phyloP scores from a whole-genome alignment of 164 flowering plant genomes.

The Stephania japonica region DNA sequence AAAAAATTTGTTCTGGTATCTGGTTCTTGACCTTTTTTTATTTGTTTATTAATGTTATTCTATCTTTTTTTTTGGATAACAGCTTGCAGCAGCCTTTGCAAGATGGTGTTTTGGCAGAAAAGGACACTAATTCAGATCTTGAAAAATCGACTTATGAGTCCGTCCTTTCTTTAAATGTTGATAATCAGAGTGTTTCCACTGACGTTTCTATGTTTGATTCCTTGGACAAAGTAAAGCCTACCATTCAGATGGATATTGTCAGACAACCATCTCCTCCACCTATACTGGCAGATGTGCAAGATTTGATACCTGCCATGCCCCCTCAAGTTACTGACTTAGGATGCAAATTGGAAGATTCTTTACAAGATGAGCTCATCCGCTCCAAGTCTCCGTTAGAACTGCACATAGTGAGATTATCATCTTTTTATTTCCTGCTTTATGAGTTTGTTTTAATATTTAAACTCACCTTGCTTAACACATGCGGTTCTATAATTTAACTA shows the following conservation, averaged over 20 bases:
- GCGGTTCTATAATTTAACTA: too few species aligned
- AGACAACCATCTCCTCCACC: constrained; percentile 96
- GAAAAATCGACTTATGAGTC: constrained; percentile 32
- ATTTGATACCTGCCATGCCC: constrained; percentile 53
- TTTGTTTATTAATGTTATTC: not conserved
- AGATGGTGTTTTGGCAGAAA: constrained; percentile 21
- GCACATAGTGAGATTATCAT: constrained; percentile 69
- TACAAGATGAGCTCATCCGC: constrained; percentile 37
- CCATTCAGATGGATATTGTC: constrained; percentile 34
- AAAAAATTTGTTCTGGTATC: too few species aligned
- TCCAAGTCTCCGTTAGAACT: constrained; percentile 67
- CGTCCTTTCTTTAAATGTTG: constrained; percentile 29
- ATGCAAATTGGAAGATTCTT: constrained; percentile 29
- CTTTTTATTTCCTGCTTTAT: not conserved
- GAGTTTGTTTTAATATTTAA: not conserved
- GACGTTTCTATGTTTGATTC: constrained; percentile 59
- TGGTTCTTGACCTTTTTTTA: too few species aligned
- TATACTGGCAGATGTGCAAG: constrained; percentile 85
- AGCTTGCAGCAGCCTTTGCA: constrained; percentile 36
- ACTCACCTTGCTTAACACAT: too few species aligned
- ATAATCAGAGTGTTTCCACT: constrained; percentile 21
- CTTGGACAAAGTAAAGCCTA: constrained; percentile 46
- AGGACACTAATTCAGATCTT: constrained; percentile 23
- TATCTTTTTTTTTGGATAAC: constrained; percentile 18
- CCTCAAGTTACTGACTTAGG: constrained; percentile 37